These are phyloP conservation scores for Tolypocladium guangdongense DNA, from an alignment of 2,329 filamentous ascomycete genomes.

Conservation along the genomic window DNA sequence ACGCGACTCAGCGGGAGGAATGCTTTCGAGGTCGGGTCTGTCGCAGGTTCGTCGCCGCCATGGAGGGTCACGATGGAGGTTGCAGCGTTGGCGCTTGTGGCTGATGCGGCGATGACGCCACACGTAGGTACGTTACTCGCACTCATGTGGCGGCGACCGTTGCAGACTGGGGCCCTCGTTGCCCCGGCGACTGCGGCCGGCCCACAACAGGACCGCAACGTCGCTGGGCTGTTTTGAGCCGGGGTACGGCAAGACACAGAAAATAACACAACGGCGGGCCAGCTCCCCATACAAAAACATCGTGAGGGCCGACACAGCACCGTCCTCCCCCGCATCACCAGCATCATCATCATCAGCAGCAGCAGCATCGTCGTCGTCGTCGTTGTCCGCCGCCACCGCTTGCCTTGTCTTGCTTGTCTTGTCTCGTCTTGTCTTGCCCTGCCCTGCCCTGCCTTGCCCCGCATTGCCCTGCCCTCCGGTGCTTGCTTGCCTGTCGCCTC, in stretches of 20 bases:
- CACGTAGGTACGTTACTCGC: no score
- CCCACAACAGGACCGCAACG: slow-evolving; percentile 7
- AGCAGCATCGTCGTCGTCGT: neutral
- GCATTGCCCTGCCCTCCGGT: neutral
- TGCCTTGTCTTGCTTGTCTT: neutral
- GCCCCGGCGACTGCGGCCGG: slow-evolving; percentile 8
- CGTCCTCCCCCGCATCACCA: neutral
- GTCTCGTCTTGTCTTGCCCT: no score
- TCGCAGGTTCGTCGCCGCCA: neutral
- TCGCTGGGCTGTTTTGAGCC: slow-evolving; percentile 4
- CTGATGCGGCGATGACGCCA: neutral
- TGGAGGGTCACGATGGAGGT: neutral
- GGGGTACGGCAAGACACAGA: slow-evolving; percentile 1
- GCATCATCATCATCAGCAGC: neutral
- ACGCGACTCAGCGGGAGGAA: slow-evolving; percentile 3
- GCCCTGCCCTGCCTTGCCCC: no score
- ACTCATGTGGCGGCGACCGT: slow-evolving; percentile 2
- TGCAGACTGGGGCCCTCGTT: slow-evolving; percentile 5
- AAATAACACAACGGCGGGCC: neutral
- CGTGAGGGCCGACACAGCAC: slow-evolving; percentile 9
- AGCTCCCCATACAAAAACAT: slow-evolving; percentile 21
- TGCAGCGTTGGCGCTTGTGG: no score
- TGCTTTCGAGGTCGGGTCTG: slow-evolving; percentile 3
- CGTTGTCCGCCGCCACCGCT: neutral
- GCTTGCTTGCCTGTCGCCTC: neutral